These are phyloP conservation scores for Eucalyptus melliodora DNA, from an alignment of 345 rosid genomes.

Conservation along the genomic window DNA sequence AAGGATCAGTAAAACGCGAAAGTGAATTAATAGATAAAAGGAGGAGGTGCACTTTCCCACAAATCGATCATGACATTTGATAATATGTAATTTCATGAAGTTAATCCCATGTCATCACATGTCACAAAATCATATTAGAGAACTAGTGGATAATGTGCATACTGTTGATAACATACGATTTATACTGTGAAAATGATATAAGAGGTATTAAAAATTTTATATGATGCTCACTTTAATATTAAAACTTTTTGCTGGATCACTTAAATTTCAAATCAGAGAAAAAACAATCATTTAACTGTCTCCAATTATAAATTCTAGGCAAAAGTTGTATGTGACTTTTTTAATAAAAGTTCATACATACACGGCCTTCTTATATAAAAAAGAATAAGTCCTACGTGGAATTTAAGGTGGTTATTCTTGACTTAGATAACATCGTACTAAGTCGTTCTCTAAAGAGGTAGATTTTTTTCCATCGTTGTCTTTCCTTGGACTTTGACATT, in stretches of 20 bases:
- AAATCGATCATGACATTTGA: background rate
- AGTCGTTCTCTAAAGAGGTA: background rate
- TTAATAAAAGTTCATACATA: too few species aligned
- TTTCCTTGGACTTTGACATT: background rate
- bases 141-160: background rate
- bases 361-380: too few species aligned
- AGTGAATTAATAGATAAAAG: too few species aligned
- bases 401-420: background rate
- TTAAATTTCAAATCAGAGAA: too few species aligned
- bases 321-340: background rate
- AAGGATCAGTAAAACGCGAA: too few species aligned
- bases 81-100: background rate
- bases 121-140: background rate
- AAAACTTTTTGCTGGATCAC: background rate
- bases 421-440: background rate
- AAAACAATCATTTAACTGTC: background rate
- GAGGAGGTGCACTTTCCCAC: background rate
- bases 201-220: too few species aligned
- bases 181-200: background rate
- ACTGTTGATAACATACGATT: background rate
- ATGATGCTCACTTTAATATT: background rate
- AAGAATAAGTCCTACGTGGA: too few species aligned
- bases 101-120: background rate
- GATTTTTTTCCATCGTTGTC: background rate
- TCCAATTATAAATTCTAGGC: background rate